Evolutionary conservation across 345 rosid genomes (phyloP).

Genomic region (Eucalyptus urophylla): DNA sequence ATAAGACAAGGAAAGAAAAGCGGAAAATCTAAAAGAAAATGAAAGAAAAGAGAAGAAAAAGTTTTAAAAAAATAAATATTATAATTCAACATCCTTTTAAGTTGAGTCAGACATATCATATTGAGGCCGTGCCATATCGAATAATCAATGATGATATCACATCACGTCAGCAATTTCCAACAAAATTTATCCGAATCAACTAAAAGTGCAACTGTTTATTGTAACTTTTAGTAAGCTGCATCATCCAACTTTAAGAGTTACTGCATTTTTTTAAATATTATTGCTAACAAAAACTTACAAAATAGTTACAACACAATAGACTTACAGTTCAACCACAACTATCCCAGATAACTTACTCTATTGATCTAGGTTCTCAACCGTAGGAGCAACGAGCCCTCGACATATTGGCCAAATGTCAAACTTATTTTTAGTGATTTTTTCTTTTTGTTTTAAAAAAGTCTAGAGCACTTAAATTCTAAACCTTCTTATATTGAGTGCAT

Average conservation of each 20-base stretch:
- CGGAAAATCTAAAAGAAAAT: too few species aligned
- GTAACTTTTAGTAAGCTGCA: too few species aligned
- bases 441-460: not conserved
- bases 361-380: not conserved
- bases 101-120: too few species aligned
- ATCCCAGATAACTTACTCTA: not conserved
- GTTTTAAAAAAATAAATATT: too few species aligned
- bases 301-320: not conserved
- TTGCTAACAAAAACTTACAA: not conserved
- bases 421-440: not conserved
- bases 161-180: accelerated
- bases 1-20: not conserved
- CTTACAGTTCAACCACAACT: not conserved
- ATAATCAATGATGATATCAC: too few species aligned
- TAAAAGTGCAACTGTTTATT: too few species aligned
- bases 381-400: not conserved
- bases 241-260: not conserved
- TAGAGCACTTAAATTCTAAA: not conserved
- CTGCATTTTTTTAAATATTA: not conserved
- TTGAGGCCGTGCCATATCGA: accelerated
- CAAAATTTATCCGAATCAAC: too few species aligned
- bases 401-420: not conserved
- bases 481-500: not conserved
- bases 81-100: too few species aligned
- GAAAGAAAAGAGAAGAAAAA: too few species aligned